A percentile compares a stretch with the other conserved stretches of the same genome.
Evolutionary conservation across 345 rosid species (phyloP).

Genomic region (Bruguiera parviflora): DNA sequence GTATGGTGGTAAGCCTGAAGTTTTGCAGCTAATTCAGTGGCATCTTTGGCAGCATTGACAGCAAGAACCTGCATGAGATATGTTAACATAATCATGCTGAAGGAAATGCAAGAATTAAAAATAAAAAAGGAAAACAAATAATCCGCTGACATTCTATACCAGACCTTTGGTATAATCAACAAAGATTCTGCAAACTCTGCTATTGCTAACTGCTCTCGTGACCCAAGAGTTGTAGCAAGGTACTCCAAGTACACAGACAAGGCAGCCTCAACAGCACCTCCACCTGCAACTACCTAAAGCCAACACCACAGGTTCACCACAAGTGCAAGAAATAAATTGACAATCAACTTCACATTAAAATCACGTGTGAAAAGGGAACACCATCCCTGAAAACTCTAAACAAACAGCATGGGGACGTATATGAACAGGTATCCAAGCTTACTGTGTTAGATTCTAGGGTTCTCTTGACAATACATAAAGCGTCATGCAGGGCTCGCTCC

Average conservation of each 20-base stretch:
- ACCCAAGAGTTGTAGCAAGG: conserved; percentile 89
- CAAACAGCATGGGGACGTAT: background rate
- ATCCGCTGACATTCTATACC: too few relatives aligned
- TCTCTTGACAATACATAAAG: conserved; percentile 83
- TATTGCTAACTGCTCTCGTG: conserved; percentile 89
- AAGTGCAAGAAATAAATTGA: background rate
- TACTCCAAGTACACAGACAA: conserved; percentile 86
- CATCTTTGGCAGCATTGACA: conserved; percentile 96
- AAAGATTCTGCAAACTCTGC: conserved; percentile 96
- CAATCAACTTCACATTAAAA: background rate
- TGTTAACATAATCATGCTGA: background rate
- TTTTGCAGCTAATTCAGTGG: conserved; percentile 90
- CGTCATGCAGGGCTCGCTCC: conserved; percentile 94
- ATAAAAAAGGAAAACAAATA: too few relatives aligned
- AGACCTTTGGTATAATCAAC: conserved; percentile 82
- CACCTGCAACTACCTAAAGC: conserved; percentile 91
- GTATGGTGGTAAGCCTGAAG: conserved; percentile 89
- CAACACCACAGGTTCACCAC: conserved; percentile 1
- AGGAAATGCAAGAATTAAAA: too few relatives aligned
- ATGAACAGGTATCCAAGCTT: conserved; percentile 18
- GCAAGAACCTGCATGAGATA: conserved; percentile 71
- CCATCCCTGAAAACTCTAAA: background rate
- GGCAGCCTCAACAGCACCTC: conserved; percentile 97
- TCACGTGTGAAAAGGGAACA: background rate
- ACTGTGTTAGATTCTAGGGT: conserved; percentile 94